Percentiles rank a stretch among this genome's conserved stretches.
Evolutionary conservation across 176 grass and related monocot genomes (phyloP).

Genomic region (Musa troglodytarum): DNA sequence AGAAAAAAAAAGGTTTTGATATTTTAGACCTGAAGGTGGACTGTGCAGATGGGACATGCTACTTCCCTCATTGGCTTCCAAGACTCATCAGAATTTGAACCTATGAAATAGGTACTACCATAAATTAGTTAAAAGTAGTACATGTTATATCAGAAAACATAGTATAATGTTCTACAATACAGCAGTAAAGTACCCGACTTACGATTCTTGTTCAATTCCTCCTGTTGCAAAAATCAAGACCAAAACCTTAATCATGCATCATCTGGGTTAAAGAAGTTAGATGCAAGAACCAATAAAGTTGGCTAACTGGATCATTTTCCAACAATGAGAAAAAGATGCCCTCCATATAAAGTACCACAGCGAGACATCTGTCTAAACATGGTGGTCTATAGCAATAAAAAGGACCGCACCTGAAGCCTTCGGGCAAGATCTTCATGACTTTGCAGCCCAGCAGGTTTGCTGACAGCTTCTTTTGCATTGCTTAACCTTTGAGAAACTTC

Average conservation of each 20-base stretch:
- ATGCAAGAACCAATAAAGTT: too few relatives aligned
- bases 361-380: background rate
- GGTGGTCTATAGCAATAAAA: background rate
- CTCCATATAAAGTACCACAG: too few relatives aligned
- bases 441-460: constrained; percentile 44
- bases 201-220: constrained; percentile 86
- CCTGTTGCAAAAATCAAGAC: constrained; percentile 29
- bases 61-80: constrained; percentile 68
- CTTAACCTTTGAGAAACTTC: constrained; percentile 77
- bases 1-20: too few relatives aligned
- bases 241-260: too few relatives aligned
- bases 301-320: too few relatives aligned
- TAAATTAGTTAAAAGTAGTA: background rate
- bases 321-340: too few relatives aligned
- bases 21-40: constrained; percentile 68
- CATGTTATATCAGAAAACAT: background rate
- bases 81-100: constrained; percentile 47
- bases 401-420: constrained; percentile 64
- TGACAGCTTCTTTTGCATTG: constrained; percentile 65
- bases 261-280: too few relatives aligned
- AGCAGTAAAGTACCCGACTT: constrained; percentile 52
- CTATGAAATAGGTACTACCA: constrained; percentile 18
- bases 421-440: constrained; percentile 93
- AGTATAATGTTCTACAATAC: background rate
- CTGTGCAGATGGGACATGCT: constrained; percentile 77